These are phyloP conservation scores for Trametes villosa DNA, from an alignment of 768 basidiomycete genomes.

Conservation along the genomic window DNA sequence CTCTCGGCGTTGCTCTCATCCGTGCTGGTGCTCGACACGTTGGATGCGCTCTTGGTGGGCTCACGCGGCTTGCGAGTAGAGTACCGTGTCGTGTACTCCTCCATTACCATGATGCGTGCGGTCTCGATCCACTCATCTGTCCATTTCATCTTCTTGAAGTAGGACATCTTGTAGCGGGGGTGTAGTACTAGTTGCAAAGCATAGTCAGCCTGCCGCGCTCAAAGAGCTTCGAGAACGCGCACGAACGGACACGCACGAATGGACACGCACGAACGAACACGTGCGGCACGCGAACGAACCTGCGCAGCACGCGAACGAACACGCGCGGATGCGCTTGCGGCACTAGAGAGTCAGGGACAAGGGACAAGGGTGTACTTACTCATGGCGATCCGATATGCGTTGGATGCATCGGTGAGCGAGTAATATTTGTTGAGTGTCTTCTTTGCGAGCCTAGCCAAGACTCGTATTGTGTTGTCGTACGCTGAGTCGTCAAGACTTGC, in stretches of 20 bases:
- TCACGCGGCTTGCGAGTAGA: too few relatives aligned
- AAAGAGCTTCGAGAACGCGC: too few relatives aligned
- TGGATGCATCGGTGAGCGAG: slow-evolving; percentile 32
- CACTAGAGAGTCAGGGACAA: not conserved
- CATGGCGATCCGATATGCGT: slow-evolving; percentile 41
- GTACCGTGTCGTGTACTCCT: too few relatives aligned
- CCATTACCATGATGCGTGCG: not conserved
- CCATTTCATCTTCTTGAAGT: slow-evolving; percentile 13
- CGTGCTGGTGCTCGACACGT: too few relatives aligned
- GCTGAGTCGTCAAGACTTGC: not conserved
- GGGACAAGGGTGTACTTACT: slow-evolving; percentile 30
- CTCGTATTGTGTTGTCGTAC: slow-evolving; percentile 23
- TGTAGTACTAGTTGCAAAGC: slow-evolving; percentile 7
- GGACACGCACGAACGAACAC: too few relatives aligned
- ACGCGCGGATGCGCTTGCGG: too few relatives aligned
- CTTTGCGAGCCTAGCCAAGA: slow-evolving; percentile 31
- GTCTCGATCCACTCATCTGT: slow-evolving; percentile 8
- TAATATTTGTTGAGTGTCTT: slow-evolving; percentile 40
- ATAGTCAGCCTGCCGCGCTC: too few relatives aligned
- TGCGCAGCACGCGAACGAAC: slow-evolving; percentile 2
- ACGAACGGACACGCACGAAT: too few relatives aligned
- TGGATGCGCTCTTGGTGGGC: too few relatives aligned
- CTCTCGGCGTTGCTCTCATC: too few relatives aligned
- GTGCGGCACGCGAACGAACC: too few relatives aligned
- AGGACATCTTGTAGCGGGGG: slow-evolving; percentile 11